Base-by-base conservation (phyloP, 225 moss, liverwort and hornwort genomes). In the Thuidium tamariscinum region DNA sequence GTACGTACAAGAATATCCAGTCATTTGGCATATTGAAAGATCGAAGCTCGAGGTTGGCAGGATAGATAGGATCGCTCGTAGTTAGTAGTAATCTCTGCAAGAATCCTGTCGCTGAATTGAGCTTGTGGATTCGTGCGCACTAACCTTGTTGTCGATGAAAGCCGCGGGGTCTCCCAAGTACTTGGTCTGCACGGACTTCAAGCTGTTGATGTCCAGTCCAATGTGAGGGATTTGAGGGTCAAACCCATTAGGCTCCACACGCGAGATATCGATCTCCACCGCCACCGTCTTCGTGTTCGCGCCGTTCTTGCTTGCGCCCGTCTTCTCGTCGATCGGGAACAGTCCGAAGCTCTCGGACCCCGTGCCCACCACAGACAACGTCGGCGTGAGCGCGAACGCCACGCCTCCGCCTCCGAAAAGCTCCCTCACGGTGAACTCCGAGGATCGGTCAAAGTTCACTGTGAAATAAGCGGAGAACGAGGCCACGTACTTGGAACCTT, bases 221-320 rank as follows among this genome's bases (percentile, higher is more conserved):
- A 94, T 61, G 82, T 93, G 92, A 7, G 92, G 94, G 37, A 93
- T 44, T 18, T 83, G 86, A n/a, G 88, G 89, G 73, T 88, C 83
- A 27, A 89, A 93, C 16, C 92, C 86, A 9, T 46, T 48, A 12
- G 72, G 3, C 8, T 51, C 76, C 1, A 11, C 42, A 39, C 86
- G 88, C 17, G 94, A 89, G 56, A 93, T 89, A 87, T 94, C 93
- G 30, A 94, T 54, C 83, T 94, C 93, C 74, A 94, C 89, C 2
- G 92, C 94, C 90, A 94, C 88, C 16, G 91, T 94, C 87, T 89
- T 89, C n/a, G 85, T 90, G 74, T 85, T 70, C 6, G 2, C 74
- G 5, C 88, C 89, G 34, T 86, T 82, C 88, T 12, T 41, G 18
- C 89, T 87, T 16, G 81, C 81, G 7, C 92, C 92, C 46, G 90